A percentile compares a stretch with the other conserved stretches of the same genome.
These are phyloP conservation scores for Exidia glandulosa DNA, from an alignment of 768 basidiomycete genomes.

Conservation along the genomic window DNA sequence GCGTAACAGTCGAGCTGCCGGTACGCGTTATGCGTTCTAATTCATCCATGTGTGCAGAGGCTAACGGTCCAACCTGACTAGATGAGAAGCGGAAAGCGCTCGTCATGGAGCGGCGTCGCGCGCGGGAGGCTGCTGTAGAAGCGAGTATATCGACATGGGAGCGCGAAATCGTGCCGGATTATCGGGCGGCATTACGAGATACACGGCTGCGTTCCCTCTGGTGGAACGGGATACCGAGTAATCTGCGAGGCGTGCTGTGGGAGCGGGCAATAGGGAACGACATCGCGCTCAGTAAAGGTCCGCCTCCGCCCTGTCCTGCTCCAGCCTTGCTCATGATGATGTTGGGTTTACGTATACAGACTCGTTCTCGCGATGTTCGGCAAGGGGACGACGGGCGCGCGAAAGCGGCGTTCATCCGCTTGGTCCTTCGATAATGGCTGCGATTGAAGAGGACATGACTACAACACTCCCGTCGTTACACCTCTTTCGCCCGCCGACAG, in stretches of 20 bases:
- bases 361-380: constrained; percentile 42
- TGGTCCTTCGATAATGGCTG: constrained; percentile 49
- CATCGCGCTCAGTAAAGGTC: constrained; percentile 74
- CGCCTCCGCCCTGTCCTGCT: constrained; percentile 3
- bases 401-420: constrained; percentile 54
- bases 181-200: constrained; percentile 62
- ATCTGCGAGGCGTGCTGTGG: constrained; percentile 74
- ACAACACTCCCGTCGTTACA: constrained; percentile 67
- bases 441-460: constrained; percentile 66
- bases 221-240: constrained; percentile 84
- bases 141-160: constrained; percentile 69
- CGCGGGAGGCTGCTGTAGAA: constrained; percentile 58
- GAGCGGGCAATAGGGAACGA: constrained; percentile 76
- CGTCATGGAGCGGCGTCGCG: constrained; percentile 47
- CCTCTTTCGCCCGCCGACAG: constrained; percentile 65
- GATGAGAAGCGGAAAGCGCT: constrained; percentile 64
- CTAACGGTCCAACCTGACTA: constrained; percentile 14
- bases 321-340: no score
- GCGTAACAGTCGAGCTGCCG: constrained; percentile 62
- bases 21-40: constrained; percentile 29
- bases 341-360: background rate
- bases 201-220: constrained; percentile 58
- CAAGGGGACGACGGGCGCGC: constrained; percentile 56
- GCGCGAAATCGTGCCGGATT: constrained; percentile 68
- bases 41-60: no score